These are phyloP conservation scores for Rhizodiscina lignyota DNA, from an alignment of 495 filamentous ascomycete genomes.

Conservation along the genomic window DNA sequence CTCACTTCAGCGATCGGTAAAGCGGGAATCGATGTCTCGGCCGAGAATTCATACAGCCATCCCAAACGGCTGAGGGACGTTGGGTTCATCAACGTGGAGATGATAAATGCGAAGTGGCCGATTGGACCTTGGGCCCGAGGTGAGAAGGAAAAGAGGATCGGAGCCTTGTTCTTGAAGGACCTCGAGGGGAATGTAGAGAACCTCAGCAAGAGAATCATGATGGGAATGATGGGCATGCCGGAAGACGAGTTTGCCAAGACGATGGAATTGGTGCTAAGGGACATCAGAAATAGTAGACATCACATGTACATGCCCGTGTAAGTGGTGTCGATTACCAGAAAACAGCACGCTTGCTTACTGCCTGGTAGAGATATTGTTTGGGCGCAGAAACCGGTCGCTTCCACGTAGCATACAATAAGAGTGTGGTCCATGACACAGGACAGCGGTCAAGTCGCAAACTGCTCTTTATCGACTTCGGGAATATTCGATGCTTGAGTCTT, in stretches of 20 bases:
- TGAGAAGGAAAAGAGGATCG: constrained; percentile 2
- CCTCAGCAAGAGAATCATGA: constrained; percentile 1
- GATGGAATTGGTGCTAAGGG: constrained; percentile 2
- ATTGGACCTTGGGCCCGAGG: constrained; percentile 5
- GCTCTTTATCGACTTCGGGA: too few relatives aligned
- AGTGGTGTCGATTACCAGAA: too few relatives aligned
- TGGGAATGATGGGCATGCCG: background rate
- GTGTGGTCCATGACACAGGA: too few relatives aligned
- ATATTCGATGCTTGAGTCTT: too few relatives aligned
- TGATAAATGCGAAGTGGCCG: constrained; percentile 1
- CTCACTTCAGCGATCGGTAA: too few relatives aligned
- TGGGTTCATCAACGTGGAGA: background rate
- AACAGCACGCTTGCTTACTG: too few relatives aligned
- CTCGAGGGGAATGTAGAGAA: background rate
- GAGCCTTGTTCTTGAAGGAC: background rate
- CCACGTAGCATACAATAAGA: too few relatives aligned
- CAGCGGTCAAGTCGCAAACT: too few relatives aligned
- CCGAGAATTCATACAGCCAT: too few relatives aligned
- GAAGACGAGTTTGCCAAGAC: constrained; percentile 1
- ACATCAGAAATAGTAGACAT: background rate
- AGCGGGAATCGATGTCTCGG: too few relatives aligned
- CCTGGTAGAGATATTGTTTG: too few relatives aligned
- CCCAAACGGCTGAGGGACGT: constrained; percentile 1
- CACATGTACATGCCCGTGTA: constrained; percentile 2
- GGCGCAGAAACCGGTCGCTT: too few relatives aligned